Percentiles rank a stretch among this genome's conserved stretches.
Conservation (phyloP, 1,139 yeast genomes). For the Lodderomyces theae region DNA sequence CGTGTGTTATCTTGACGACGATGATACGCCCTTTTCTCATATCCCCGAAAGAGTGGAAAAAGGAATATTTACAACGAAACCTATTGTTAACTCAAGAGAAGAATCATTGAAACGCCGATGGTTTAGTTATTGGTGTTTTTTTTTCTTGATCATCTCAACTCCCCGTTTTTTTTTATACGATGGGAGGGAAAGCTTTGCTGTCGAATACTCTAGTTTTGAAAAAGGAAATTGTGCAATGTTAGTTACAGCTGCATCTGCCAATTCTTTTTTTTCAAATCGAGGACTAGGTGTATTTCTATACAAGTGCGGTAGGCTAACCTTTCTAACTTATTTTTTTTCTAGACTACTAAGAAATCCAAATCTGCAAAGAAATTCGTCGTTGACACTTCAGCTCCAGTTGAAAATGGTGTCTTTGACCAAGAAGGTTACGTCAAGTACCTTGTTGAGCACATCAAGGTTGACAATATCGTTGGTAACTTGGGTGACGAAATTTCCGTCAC, state of each 20-base stretch:
- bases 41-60: not conserved
- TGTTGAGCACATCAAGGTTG: slow-evolving; percentile 99
- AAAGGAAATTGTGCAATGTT: no score
- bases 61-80: no score
- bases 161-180: slow-evolving; percentile 1
- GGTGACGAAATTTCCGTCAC: slow-evolving; percentile 92
- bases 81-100: not conserved
- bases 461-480: slow-evolving; percentile 93
- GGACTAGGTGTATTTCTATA: no score
- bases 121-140: no score
- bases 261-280: slow-evolving; percentile 17
- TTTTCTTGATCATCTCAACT: not conserved
- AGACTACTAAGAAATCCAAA: slow-evolving; percentile 79
- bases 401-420: slow-evolving; percentile 97
- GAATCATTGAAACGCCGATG: not conserved
- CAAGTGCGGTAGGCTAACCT: slow-evolving; percentile 60
- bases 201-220: slow-evolving; percentile 7
- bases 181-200: slow-evolving; percentile 16
- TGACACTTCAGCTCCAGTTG: slow-evolving; percentile 97
- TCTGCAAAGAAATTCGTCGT: slow-evolving; percentile 89
- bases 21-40: no score
- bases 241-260: no score
- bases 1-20: no score
- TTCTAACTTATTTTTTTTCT: slow-evolving; percentile 27
- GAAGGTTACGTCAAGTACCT: slow-evolving; percentile 97